Evolutionary conservation across 2,329 filamentous ascomycete species (phyloP).

Genomic region (Meredithiella fracta): DNA sequence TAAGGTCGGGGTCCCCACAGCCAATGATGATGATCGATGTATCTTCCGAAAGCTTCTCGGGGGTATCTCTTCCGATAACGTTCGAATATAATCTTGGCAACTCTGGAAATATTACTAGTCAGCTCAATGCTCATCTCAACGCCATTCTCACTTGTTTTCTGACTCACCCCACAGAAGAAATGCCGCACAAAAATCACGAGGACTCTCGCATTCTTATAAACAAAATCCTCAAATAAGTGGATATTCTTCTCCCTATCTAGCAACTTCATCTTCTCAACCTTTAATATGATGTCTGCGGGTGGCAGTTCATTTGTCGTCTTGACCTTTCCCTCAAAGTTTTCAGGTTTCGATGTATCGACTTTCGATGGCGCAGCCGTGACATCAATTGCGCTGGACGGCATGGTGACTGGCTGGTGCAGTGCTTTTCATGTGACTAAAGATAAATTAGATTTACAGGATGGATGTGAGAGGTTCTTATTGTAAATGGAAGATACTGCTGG

Average conservation of each 20-base stretch:
- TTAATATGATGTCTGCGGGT: slow-evolving; percentile 29
- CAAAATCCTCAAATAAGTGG: slow-evolving; percentile 43
- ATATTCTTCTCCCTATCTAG: slow-evolving; percentile 45
- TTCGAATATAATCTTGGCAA: slow-evolving; percentile 58
- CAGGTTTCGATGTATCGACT: slow-evolving; percentile 26
- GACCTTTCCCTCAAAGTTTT: slow-evolving; percentile 40
- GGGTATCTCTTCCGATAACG: slow-evolving; percentile 43
- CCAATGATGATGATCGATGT: slow-evolving; percentile 56
- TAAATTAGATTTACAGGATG: too few relatives aligned
- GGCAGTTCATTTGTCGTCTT: slow-evolving; percentile 40
- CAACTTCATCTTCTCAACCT: slow-evolving; percentile 39
- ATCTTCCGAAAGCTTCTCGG: slow-evolving; percentile 32
- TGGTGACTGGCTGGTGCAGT: background rate
- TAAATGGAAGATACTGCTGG: background rate
- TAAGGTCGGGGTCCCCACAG: slow-evolving; percentile 52
- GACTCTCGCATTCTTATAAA: slow-evolving; percentile 41
- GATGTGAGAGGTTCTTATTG: too few relatives aligned
- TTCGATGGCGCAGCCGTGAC: background rate
- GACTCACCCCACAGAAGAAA: slow-evolving; percentile 63
- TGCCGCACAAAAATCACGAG: slow-evolving; percentile 61
- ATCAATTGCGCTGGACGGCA: background rate
- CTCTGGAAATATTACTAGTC: slow-evolving; percentile 30
- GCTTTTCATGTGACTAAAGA: background rate
- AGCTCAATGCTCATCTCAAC: background rate
- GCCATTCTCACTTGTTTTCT: background rate